Conservation (phyloP, 2,329 filamentous ascomycete species). For the Teratosphaeria epicoccoides region DNA sequence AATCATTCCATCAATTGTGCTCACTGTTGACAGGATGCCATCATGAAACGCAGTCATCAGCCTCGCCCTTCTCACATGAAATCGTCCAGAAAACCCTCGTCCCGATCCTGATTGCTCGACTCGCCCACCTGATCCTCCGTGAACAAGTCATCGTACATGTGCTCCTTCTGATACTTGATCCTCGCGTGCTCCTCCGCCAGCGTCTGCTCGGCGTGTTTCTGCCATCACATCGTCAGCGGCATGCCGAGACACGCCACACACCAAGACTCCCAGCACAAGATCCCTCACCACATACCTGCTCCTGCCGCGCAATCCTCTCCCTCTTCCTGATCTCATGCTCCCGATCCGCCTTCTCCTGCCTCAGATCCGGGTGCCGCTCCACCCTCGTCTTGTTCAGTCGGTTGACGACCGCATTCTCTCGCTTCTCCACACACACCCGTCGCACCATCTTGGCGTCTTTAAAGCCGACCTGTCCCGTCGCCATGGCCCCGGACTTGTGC, state of each 20-base stretch:
- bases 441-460: constrained; percentile 80
- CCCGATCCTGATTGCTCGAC: constrained; percentile 77
- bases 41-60: too few relatives aligned
- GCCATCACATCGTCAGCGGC: too few relatives aligned
- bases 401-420: constrained; percentile 88
- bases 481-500: constrained; percentile 92
- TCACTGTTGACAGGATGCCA: too few relatives aligned
- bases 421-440: constrained; percentile 64
- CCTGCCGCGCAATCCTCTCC: constrained; percentile 54
- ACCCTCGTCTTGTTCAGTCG: constrained; percentile 94
- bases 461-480: constrained; percentile 86
- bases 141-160: constrained; percentile 91
- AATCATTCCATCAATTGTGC: too few relatives aligned
- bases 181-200: constrained; percentile 72
- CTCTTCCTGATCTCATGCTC: constrained; percentile 59
- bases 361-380: constrained; percentile 76
- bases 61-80: constrained; percentile 80
- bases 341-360: constrained; percentile 69
- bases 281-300: constrained; percentile 44
- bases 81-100: constrained; percentile 71
- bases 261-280: not conserved
- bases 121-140: constrained; percentile 66
- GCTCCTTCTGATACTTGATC: constrained; percentile 91
- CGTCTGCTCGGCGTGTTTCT: constrained; percentile 65
- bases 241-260: not conserved